Evolutionary conservation across 768 basidiomycete genomes (phyloP).

Genomic region (Leucocoprinus sp.): DNA sequence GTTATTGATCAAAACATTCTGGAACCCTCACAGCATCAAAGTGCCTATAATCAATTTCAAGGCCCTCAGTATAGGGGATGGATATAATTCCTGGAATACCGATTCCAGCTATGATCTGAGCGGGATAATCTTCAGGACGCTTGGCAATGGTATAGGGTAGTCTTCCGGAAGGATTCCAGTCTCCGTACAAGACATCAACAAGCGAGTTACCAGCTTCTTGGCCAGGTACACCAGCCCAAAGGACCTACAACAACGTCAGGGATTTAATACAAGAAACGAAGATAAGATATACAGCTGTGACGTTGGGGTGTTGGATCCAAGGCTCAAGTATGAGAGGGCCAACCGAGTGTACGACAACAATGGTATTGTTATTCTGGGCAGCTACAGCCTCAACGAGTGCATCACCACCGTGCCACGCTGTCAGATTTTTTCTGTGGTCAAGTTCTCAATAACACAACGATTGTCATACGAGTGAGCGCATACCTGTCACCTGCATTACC

Average conservation of each 20-base stretch:
- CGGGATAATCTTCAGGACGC: conserved; percentile 45
- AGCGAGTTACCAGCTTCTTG: conserved; percentile 64
- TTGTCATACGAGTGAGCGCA: conserved; percentile 14
- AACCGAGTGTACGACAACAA: conserved; percentile 60
- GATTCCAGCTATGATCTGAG: conserved; percentile 32
- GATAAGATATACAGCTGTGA: conserved; percentile 49
- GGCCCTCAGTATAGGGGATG: conserved; percentile 33
- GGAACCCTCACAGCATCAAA: conserved; percentile 51
- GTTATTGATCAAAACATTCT: not conserved
- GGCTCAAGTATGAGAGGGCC: conserved; percentile 53
- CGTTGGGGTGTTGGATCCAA: conserved; percentile 68
- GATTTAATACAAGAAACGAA: conserved; percentile 15
- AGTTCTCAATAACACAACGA: not conserved
- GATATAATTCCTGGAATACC: conserved; percentile 32
- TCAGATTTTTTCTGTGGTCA: conserved; percentile 47
- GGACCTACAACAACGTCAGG: conserved; percentile 24
- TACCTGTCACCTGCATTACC: conserved; percentile 71
- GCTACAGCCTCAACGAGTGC: conserved; percentile 62
- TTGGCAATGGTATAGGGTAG: conserved; percentile 75
- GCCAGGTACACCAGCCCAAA: conserved; percentile 65
- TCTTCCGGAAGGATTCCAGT: conserved; percentile 58
- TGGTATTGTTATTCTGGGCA: conserved; percentile 58
- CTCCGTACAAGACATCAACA: conserved; percentile 65
- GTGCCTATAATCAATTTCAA: conserved; percentile 66
- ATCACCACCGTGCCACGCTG: conserved; percentile 70